Conservation (phyloP, 306 rosid genomes). For the Vachellia collinsii region DNA sequence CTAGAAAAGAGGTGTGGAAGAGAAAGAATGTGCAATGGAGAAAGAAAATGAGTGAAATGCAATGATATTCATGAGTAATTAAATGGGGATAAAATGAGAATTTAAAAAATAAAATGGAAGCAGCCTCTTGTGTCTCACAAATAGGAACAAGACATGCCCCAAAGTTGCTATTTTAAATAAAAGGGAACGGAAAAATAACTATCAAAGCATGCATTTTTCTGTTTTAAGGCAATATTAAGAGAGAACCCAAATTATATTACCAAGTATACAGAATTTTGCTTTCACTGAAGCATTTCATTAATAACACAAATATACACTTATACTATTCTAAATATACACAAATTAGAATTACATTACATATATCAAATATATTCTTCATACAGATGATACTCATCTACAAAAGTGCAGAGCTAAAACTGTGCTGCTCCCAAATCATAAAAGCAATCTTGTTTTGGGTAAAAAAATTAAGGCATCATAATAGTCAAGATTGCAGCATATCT, state of each 20-base stretch:
- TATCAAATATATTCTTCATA: neutral
- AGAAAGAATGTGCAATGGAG: too few relatives aligned
- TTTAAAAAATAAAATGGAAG: too few relatives aligned
- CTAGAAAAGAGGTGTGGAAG: too few relatives aligned
- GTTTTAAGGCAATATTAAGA: neutral
- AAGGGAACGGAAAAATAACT: too few relatives aligned
- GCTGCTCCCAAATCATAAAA: neutral
- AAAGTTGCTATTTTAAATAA: too few relatives aligned
- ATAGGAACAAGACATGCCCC: too few relatives aligned
- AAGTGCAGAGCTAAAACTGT: neutral
- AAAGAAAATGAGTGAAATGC: too few relatives aligned
- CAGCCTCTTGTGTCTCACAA: too few relatives aligned
- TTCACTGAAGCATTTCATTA: neutral
- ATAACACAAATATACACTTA: neutral
- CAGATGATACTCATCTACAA: neutral
- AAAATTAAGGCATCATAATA: neutral
- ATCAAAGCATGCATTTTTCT: neutral
- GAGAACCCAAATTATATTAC: neutral
- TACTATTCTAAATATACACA: neutral
- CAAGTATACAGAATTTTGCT: neutral
- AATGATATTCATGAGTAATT: too few relatives aligned
- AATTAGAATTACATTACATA: neutral
- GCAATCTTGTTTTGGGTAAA: neutral
- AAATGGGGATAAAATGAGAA: too few relatives aligned
- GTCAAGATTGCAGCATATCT: neutral